These are phyloP conservation scores for Lactarius pseudohatsudake DNA, from an alignment of 768 basidiomycete species.

Conservation along the genomic window DNA sequence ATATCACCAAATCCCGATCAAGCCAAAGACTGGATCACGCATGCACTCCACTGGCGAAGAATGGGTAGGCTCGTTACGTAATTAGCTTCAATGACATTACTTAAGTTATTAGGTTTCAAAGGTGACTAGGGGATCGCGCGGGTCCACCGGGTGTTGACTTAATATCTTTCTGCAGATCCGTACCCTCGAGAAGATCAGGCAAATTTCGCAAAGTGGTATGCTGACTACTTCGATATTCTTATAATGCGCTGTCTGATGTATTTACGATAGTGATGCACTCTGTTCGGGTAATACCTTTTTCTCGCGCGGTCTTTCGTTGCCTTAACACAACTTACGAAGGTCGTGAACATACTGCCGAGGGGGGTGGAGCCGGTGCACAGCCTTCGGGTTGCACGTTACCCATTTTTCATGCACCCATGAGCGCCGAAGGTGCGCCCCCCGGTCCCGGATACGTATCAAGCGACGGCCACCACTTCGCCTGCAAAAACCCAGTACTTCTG, in stretches of 20 bases:
- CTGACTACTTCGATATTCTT: slow-evolving; percentile 44
- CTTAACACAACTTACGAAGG: slow-evolving; percentile 34
- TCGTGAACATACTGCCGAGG: slow-evolving; percentile 44
- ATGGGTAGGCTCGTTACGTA: slow-evolving; percentile 44
- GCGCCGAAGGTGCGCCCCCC: slow-evolving; percentile 31
- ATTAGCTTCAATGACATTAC: not conserved
- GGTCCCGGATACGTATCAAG: slow-evolving; percentile 49
- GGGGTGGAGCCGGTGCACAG: slow-evolving; percentile 38
- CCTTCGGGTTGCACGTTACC: slow-evolving; percentile 56
- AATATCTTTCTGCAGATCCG: slow-evolving; percentile 43
- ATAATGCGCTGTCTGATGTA: not conserved
- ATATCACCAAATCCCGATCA: slow-evolving; percentile 47
- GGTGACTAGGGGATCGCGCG: slow-evolving; percentile 36
- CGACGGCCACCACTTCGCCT: slow-evolving; percentile 55
- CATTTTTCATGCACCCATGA: slow-evolving; percentile 47
- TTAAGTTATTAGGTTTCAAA: slow-evolving; percentile 47
- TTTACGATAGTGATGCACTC: slow-evolving; percentile 44
- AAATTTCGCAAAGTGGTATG: slow-evolving; percentile 39
- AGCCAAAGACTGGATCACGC: slow-evolving; percentile 54
- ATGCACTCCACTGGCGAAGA: slow-evolving; percentile 46
- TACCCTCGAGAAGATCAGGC: slow-evolving; percentile 55
- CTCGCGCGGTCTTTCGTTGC: not conserved
- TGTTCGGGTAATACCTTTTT: slow-evolving; percentile 43
- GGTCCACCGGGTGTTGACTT: not conserved
- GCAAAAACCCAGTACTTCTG: slow-evolving; percentile 51